A percentile compares a stretch with the other conserved stretches of the same genome.
Conservation (phyloP, 2,329 filamentous ascomycete genomes). For the Huntiella moniliformis region DNA sequence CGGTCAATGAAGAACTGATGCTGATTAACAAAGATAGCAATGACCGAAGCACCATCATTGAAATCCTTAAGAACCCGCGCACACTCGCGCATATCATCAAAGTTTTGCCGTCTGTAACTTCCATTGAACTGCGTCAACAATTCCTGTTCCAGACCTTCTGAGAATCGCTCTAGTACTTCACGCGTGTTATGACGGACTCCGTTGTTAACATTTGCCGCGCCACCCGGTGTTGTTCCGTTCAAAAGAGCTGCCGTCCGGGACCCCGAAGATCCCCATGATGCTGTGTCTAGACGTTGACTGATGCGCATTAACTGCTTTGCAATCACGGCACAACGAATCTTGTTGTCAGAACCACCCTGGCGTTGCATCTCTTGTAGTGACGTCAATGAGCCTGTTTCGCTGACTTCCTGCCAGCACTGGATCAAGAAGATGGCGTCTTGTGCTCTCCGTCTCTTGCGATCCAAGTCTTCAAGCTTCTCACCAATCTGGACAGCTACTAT, state of each 20-base stretch:
- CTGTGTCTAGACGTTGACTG: constrained; percentile 71
- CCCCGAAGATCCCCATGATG: constrained; percentile 54
- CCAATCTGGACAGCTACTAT: constrained; percentile 91
- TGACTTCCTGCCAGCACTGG: constrained; percentile 92
- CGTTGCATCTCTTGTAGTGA: constrained; percentile 77
- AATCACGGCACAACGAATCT: constrained; percentile 85
- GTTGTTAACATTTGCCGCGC: constrained; percentile 17
- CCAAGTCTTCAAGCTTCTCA: constrained; percentile 80
- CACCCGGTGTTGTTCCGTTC: constrained; percentile 23
- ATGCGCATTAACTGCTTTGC: constrained; percentile 85
- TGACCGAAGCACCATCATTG: constrained; percentile 86
- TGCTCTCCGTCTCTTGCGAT: constrained; percentile 74
- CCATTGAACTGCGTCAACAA: constrained; percentile 92
- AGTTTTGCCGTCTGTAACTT: constrained; percentile 87
- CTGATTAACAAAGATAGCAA: constrained; percentile 92
- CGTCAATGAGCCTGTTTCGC: constrained; percentile 68
- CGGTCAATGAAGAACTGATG: constrained; percentile 98
- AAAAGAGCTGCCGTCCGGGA: constrained; percentile 29
- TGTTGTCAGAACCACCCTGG: constrained; percentile 73
- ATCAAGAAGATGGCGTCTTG: constrained; percentile 89
- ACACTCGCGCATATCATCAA: constrained; percentile 95
- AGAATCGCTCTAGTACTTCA: constrained; percentile 90
- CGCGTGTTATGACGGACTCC: constrained; percentile 46
- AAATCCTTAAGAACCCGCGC: constrained; percentile 88
- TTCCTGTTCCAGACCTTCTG: constrained; percentile 88